Evolutionary conservation across 2,329 filamentous ascomycete genomes (phyloP).

Genomic region (Pyrenophora seminiperda): DNA sequence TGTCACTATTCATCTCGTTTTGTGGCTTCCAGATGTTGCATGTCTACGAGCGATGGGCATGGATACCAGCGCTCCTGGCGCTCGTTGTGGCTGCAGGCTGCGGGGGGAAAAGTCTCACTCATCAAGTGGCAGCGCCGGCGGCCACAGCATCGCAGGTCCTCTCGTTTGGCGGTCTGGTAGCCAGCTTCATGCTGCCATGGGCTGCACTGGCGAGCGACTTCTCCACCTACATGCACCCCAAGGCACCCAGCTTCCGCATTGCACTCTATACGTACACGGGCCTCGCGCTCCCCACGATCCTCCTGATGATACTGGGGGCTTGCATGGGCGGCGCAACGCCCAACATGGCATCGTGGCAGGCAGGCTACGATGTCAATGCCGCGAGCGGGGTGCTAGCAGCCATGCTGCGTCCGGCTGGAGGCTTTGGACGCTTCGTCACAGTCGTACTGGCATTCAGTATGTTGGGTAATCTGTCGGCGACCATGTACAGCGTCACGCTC

Average conservation of each 20-base stretch:
- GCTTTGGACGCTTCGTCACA: slow-evolving; percentile 67
- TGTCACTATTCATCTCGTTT: slow-evolving; percentile 66
- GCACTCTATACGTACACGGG: slow-evolving; percentile 64
- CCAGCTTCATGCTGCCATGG: slow-evolving; percentile 68
- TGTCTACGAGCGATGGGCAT: slow-evolving; percentile 63
- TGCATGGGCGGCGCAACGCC: slow-evolving; percentile 66
- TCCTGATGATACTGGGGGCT: slow-evolving; percentile 67
- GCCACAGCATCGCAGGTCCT: slow-evolving; percentile 56
- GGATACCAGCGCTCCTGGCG: slow-evolving; percentile 60
- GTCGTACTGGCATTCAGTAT: slow-evolving; percentile 60
- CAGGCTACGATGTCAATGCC: slow-evolving; percentile 58
- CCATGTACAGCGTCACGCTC: slow-evolving; percentile 66
- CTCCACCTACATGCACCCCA: slow-evolving; percentile 64
- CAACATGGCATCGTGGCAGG: slow-evolving; percentile 60
- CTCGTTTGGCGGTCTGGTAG: slow-evolving; percentile 65
- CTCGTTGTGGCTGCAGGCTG: slow-evolving; percentile 62
- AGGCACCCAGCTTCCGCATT: slow-evolving; percentile 56
- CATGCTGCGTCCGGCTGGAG: slow-evolving; percentile 63
- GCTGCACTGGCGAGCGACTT: slow-evolving; percentile 64
- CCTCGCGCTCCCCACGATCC: slow-evolving; percentile 60
- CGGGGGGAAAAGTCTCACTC: slow-evolving; percentile 56
- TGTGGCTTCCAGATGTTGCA: slow-evolving; percentile 63
- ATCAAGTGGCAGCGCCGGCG: slow-evolving; percentile 55
- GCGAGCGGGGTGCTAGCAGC: slow-evolving; percentile 65
- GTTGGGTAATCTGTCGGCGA: slow-evolving; percentile 64